These are phyloP conservation scores for Eleusine indica DNA, from an alignment of 176 grass and related monocot species.

Conservation along the genomic window DNA sequence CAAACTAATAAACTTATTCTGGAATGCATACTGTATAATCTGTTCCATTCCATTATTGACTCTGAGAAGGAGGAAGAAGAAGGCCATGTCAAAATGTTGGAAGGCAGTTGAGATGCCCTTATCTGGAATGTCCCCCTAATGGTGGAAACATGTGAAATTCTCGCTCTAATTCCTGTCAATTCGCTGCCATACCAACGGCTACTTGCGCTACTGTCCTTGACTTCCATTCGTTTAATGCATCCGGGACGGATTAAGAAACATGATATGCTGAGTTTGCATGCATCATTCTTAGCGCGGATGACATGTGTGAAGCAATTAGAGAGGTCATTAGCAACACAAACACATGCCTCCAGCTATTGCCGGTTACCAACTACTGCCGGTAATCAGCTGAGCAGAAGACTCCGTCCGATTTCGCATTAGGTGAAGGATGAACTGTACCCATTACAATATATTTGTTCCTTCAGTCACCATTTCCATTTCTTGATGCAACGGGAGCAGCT, in stretches of 20 bases:
- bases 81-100: conserved; percentile 35
- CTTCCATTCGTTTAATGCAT: neutral
- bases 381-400: neutral
- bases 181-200: conserved; percentile 29
- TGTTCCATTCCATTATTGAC: conserved; percentile 35
- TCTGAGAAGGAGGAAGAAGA: neutral
- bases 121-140: conserved; percentile 40
- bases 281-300: conserved; percentile 32
- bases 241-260: neutral
- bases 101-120: conserved; percentile 55
- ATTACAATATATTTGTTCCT: neutral
- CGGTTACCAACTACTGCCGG: conserved; percentile 36
- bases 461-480: conserved; percentile 10
- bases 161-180: conserved; percentile 31
- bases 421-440: conserved; percentile 29
- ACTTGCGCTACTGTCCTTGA: conserved; percentile 2
- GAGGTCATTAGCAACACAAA: conserved; percentile 17
- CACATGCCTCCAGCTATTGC: conserved; percentile 59
- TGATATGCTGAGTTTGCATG: conserved; percentile 34
- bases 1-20: conserved; percentile 11
- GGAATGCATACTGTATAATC: conserved; percentile 16
- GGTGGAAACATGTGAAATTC: conserved; percentile 35
- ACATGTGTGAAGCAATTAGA: conserved; percentile 41
- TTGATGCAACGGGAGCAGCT: conserved; percentile 39
- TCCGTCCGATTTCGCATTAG: conserved; percentile 15